Evolutionary conservation across 306 rosid genomes (phyloP), one percentile per base, ranked within the genome.

Genomic region (Vicia sativa): DNA sequence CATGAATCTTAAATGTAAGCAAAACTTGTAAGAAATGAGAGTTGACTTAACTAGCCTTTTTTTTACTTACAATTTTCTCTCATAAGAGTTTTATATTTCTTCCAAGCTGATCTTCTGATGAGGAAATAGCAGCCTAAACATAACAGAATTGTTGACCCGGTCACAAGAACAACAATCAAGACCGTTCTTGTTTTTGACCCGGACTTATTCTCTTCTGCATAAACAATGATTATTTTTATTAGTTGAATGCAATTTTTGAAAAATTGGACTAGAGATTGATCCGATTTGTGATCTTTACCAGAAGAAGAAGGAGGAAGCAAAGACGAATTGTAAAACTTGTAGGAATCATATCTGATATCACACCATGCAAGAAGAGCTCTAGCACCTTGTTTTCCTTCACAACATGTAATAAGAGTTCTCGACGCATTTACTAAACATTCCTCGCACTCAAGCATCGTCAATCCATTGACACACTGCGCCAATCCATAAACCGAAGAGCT

Each of bases 341-440:
- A 67, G 10, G 56, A 25, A 11, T 75, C 81, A 5, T 82, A 82
- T 72, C 86, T 78, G 41, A 78, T 46, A 63, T 67, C 67, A 48
- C 83, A 82, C 23, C 44, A 7, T 0, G 72, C 59, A 52, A 67
- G 85, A 49, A 78, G 53, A 34, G 59, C 73, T 9, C 59, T 60
- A 0, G 71, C 85, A 1, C 88, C 83, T 37, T 52, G 43, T 67
- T 63, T 67, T 9, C 83, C 88, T 1, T 13, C 28, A 34, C 88
- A 84, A 37, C 88, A 84, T 11, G 4, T 2, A 0, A 41, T 42
- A 23, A 84, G 46, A n/a, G 34, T 28, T n/a, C 49, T 66, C 0
- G 52, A 25, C 5, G 75, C 83, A 15, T 69, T 75, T 21, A 13
- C 18, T 64, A 84, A 61, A 69, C 77, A 75, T 25, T 8, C 41